A percentile compares a stretch with the other conserved stretches of the same genome.
Evolutionary conservation across 2,329 filamentous ascomycete genomes (phyloP).

Genomic region (Polychaeton citri): DNA sequence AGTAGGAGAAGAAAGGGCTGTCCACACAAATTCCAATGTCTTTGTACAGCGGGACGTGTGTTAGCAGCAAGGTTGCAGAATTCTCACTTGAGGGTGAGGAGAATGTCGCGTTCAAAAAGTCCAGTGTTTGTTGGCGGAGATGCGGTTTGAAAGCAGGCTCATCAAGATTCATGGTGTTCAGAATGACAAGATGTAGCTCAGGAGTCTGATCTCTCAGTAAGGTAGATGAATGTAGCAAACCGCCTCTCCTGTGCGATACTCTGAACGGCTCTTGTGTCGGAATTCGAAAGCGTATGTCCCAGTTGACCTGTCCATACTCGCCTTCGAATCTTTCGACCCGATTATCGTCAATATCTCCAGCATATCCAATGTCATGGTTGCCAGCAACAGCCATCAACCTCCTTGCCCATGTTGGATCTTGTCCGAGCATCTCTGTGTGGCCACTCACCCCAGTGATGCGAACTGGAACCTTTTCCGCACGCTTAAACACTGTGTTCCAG

Average conservation of each 20-base stretch:
- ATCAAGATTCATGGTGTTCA: conserved; percentile 93
- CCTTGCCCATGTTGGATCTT: conserved; percentile 50
- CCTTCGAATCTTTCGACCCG: conserved; percentile 70
- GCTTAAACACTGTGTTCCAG: conserved; percentile 69
- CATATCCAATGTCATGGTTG: conserved; percentile 95
- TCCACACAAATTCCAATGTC: conserved; percentile 70
- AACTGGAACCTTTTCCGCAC: conserved; percentile 22
- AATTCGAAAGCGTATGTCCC: conserved; percentile 59
- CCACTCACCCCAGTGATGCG: conserved; percentile 17
- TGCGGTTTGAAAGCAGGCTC: conserved; percentile 55
- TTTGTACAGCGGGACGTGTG: conserved; percentile 87
- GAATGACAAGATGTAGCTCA: conserved; percentile 65
- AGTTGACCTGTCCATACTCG: conserved; percentile 78
- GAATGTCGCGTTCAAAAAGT: conserved; percentile 42
- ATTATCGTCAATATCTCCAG: conserved; percentile 70
- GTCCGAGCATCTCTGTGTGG: conserved; percentile 26
- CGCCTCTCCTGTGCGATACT: too few relatives aligned
- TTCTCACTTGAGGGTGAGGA: conserved; percentile 14
- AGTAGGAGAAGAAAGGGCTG: conserved; percentile 69
- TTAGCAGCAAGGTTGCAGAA: conserved; percentile 71
- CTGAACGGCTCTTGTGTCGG: conserved; percentile 1
- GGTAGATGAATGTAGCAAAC: conserved; percentile 3
- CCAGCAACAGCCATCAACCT: conserved; percentile 81
- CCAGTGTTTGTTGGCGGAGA: conserved; percentile 64
- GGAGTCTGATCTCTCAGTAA: conserved; percentile 31